Conservation (phyloP, 108 stramenopile genomes). For the Skeletonema menzelii region DNA sequence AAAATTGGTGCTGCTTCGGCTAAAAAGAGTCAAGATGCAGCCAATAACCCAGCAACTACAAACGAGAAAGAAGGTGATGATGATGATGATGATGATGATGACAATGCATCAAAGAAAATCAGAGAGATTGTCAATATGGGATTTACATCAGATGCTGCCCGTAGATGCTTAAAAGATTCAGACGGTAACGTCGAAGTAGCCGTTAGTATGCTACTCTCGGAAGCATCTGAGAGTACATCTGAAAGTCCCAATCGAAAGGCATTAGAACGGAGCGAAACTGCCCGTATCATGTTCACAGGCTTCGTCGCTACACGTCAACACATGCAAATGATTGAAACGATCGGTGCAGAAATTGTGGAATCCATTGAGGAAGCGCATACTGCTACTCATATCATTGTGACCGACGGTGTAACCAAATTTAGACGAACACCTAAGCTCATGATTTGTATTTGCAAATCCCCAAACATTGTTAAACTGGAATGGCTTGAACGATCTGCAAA, state of each 20-base stretch:
- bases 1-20: neutral
- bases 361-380: conserved; percentile 47
- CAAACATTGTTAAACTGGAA: conserved; percentile 54
- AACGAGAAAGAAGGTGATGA: neutral
- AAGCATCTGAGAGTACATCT: neutral
- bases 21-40: neutral
- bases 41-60: neutral
- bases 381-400: conserved; percentile 64
- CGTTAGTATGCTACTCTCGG: conserved; percentile 37
- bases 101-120: neutral
- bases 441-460: conserved; percentile 53
- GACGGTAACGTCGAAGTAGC: conserved; percentile 34
- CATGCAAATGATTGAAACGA: conserved; percentile 49
- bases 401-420: conserved; percentile 36
- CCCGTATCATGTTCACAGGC: conserved; percentile 45
- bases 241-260: neutral
- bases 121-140: conserved; percentile 33
- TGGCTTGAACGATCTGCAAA: conserved; percentile 61
- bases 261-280: neutral
- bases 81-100: neutral
- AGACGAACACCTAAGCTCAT: conserved; percentile 72
- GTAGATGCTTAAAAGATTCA: conserved; percentile 23
- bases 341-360: conserved; percentile 56
- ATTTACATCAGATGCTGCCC: conserved; percentile 16
- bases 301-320: conserved; percentile 21